Evolutionary conservation across 352 stramenopile genomes (phyloP).

Genomic region (Pythium periplocum): DNA sequence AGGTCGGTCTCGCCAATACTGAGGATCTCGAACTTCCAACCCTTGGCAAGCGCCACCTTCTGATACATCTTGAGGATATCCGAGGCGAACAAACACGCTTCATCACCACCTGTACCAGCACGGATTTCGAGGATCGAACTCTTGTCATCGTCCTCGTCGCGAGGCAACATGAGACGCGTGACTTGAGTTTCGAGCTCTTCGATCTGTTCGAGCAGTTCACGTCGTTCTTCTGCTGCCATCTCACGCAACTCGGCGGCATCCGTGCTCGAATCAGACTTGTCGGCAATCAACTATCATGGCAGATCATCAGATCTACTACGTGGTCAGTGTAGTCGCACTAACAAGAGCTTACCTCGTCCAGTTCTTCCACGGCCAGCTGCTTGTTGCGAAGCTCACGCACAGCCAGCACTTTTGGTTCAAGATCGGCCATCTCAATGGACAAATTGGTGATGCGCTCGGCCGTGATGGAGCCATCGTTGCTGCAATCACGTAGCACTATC

Average conservation of each 20-base stretch:
- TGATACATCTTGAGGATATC: slow-evolving; percentile 94
- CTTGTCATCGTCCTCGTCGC: slow-evolving; percentile 89
- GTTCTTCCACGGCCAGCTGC: slow-evolving; percentile 81
- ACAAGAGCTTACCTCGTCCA: slow-evolving; percentile 66
- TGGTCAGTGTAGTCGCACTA: slow-evolving; percentile 19
- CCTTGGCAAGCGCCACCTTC: slow-evolving; percentile 74
- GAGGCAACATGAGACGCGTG: slow-evolving; percentile 72
- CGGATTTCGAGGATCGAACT: slow-evolving; percentile 98
- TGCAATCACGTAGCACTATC: slow-evolving; percentile 10
- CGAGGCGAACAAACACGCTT: slow-evolving; percentile 95
- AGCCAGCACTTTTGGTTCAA: slow-evolving; percentile 65
- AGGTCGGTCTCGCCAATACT: slow-evolving; percentile 80
- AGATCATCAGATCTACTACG: background rate
- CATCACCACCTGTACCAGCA: slow-evolving; percentile 93
- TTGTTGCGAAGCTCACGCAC: slow-evolving; percentile 85
- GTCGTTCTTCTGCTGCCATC: slow-evolving; percentile 73
- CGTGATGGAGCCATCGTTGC: slow-evolving; percentile 71
- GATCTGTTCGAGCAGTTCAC: slow-evolving; percentile 47
- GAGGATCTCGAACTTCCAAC: slow-evolving; percentile 91
- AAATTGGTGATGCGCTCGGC: slow-evolving; percentile 71
- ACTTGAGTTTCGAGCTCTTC: slow-evolving; percentile 53
- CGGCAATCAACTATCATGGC: slow-evolving; percentile 44
- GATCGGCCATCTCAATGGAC: slow-evolving; percentile 80
- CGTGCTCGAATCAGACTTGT: slow-evolving; percentile 39
- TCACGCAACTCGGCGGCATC: slow-evolving; percentile 61